Percentiles rank a stretch among this genome's conserved stretches.
Conservation (phyloP, 192 early-diverging fungal genomes). For the Funneliformis geosporum region DNA sequence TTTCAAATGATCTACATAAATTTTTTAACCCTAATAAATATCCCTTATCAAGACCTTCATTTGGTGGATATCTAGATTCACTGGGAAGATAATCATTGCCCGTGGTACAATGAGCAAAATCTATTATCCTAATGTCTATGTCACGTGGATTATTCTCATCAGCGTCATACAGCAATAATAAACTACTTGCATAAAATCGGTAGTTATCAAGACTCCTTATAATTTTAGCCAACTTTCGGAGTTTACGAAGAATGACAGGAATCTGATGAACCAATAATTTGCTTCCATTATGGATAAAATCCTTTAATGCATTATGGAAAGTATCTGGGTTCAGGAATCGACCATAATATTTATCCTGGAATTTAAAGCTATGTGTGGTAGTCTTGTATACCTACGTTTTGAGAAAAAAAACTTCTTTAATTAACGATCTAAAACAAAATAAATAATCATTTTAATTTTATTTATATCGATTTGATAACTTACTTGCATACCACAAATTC, state of each 20-base stretch:
- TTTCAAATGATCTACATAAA: constrained; percentile 69
- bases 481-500: constrained; percentile 98
- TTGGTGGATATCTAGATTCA: constrained; percentile 48
- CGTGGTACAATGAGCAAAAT: constrained; percentile 91
- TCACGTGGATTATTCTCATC: constrained; percentile 40
- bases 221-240: constrained; percentile 71
- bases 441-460: not conserved
- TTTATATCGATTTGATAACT: constrained; percentile 23
- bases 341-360: constrained; percentile 96
- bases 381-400: constrained; percentile 76
- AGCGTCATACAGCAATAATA: constrained; percentile 94
- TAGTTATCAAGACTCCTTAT: constrained; percentile 77
- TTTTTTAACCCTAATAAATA: constrained; percentile 78
- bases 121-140: constrained; percentile 91
- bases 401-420: not conserved
- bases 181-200: constrained; percentile 88
- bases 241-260: constrained; percentile 74
- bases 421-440: constrained; percentile 9
- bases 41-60: constrained; percentile 69
- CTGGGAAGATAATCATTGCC: constrained; percentile 41
- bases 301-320: constrained; percentile 74
- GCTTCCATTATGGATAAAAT: constrained; percentile 87
- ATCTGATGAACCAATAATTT: constrained; percentile 75
- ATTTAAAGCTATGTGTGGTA: constrained; percentile 70
- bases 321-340: constrained; percentile 77